Base-by-base conservation (phyloP, 768 basidiomycete species). In the Hypholoma sublateritium region DNA sequence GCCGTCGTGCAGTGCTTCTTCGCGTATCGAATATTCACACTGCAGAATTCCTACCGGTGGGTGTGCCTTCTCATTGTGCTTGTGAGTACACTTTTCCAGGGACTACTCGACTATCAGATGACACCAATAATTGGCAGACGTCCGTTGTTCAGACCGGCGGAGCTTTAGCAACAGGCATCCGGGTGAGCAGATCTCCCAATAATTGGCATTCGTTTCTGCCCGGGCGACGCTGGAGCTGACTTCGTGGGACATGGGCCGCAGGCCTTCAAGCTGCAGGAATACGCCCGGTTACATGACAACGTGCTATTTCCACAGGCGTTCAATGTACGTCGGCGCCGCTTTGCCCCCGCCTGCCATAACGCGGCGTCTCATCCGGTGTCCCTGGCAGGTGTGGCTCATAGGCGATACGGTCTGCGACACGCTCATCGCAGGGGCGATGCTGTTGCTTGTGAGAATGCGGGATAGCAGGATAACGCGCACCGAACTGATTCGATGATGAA, bases 1-100 rank as follows among this genome's bases (percentile, higher is more conserved):
- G 59, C 47, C 0, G 46, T 65, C 17, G 67, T 65, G 11, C 67
- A 68, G 19, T 49, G 35, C 9, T 68, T 61, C 56, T 68, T 63
- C 53, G 60, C 60, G 1, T 62, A 63, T 47, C 58, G 67, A 17
- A 60, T 68, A 24, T 64, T 57, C 12, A 53, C 47, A 4, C 39
- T 60, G 2, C 28, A 55, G 5, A 48, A 16, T n/a, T 50, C 59
- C 16, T 54, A 50, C 19, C 11, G 37, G 6, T 54, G 42, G 47
- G 45, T 60, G 22, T 60, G 46, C 21, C 19, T 51, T 41, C 9
- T 57, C 9, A 57, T 60, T 13, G 46, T 57, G 5, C 28, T 60
- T 55, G 59, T 60, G 39, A 5, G 39, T 41, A 42, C 6, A 41
- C 0, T n/a, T 19, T 9, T 36, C 4, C 19, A 17, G 8, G 13